Evolutionary conservation across 768 basidiomycete species (phyloP).

Genomic region (Boletus eberwhitei): DNA sequence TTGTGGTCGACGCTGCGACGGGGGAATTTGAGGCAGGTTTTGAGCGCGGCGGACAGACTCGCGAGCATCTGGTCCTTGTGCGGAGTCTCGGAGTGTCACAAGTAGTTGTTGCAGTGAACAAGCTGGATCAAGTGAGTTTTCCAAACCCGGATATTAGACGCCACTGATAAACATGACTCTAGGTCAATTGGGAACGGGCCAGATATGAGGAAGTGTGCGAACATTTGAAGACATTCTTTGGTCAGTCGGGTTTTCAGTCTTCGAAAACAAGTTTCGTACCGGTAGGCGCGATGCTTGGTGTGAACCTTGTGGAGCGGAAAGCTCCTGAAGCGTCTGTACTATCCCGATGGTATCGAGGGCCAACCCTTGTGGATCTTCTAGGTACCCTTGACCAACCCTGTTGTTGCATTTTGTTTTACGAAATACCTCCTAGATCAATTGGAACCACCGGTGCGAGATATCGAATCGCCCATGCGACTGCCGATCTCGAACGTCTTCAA

Average conservation of each 20-base stretch:
- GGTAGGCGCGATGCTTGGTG: constrained; percentile 84
- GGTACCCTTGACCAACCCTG: constrained; percentile 45
- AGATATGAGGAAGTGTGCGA: constrained; percentile 85
- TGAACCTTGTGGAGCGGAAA: constrained; percentile 65
- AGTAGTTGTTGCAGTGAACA: constrained; percentile 91
- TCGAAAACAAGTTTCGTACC: constrained; percentile 83
- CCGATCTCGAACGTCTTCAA: constrained; percentile 97
- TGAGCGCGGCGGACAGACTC: constrained; percentile 89
- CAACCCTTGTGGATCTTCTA: constrained; percentile 77
- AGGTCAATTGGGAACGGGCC: constrained; percentile 85
- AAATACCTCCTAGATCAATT: constrained; percentile 57
- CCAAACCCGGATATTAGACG: not conserved
- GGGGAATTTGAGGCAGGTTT: constrained; percentile 98
- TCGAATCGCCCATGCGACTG: constrained; percentile 72
- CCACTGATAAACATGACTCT: constrained; percentile 1
- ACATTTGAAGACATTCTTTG: constrained; percentile 72
- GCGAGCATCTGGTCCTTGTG: constrained; percentile 90
- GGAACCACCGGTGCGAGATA: constrained; percentile 77
- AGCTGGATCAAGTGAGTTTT: constrained; percentile 77
- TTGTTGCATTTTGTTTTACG: not conserved
- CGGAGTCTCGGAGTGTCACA: constrained; percentile 90
- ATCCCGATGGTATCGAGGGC: constrained; percentile 78
- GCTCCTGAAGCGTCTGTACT: constrained; percentile 47
- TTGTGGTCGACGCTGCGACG: constrained; percentile 85
- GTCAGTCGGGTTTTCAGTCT: constrained; percentile 81